Evolutionary conservation across 345 rosid genomes (phyloP).

Genomic region (Camelina neglecta): DNA sequence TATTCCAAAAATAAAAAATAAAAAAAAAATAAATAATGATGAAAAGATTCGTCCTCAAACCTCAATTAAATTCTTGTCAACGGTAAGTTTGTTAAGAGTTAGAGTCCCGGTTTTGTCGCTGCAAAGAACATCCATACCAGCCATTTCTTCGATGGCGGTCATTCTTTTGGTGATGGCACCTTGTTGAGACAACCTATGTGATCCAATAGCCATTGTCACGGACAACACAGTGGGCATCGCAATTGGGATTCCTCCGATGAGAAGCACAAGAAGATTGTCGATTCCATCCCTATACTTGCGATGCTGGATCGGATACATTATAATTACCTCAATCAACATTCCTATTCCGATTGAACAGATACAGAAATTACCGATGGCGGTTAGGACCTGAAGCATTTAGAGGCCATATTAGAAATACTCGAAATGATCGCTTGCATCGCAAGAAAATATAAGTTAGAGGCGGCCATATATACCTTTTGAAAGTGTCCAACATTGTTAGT

Average conservation of each 20-base stretch:
- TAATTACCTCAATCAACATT: conserved; percentile 71
- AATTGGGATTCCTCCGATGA: conserved; percentile 96
- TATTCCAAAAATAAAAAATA: neutral
- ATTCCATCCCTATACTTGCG: conserved; percentile 82
- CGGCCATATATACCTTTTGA: conserved; percentile 57
- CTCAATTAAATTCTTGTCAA: conserved; percentile 82
- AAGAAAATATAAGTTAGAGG: neutral
- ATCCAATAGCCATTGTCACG: conserved; percentile 98
- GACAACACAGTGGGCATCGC: conserved; percentile 98
- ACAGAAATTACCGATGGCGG: conserved; percentile 96
- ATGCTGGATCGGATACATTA: conserved; percentile 79
- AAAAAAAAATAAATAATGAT: neutral
- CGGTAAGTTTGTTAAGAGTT: conserved; percentile 94
- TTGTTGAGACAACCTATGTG: conserved; percentile 85
- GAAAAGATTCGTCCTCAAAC: conserved; percentile 37
- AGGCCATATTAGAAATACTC: neutral
- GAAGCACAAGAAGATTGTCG: conserved; percentile 93
- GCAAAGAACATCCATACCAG: conserved; percentile 97
- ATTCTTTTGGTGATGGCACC: conserved; percentile 98
- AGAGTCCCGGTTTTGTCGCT: conserved; percentile 97
- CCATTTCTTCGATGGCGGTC: conserved; percentile 99
- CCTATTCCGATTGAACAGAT: conserved; percentile 89
- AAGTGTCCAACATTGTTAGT: conserved; percentile 95
- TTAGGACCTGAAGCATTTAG: conserved; percentile 58
- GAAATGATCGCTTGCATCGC: neutral